A percentile compares a stretch with the other conserved stretches of the same genome.
phyloP scores from a whole-genome alignment of 352 stramenopile genomes.

The Plasmopara halstedii region DNA sequence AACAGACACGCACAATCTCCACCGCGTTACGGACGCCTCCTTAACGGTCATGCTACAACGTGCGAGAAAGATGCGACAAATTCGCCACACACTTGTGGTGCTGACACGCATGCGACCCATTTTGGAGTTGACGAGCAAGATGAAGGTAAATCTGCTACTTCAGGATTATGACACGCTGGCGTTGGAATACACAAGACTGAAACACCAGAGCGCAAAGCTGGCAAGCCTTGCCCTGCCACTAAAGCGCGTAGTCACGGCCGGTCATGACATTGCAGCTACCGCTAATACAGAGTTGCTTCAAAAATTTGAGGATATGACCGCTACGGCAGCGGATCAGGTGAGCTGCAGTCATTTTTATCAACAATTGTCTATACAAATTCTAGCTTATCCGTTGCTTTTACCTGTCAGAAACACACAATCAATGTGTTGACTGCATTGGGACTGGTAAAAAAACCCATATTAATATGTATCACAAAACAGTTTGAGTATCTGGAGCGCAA shows the following conservation, averaged over 20 bases:
- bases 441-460: slow-evolving; percentile 52
- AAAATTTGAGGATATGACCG: slow-evolving; percentile 52
- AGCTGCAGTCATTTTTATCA: neutral
- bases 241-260: slow-evolving; percentile 46
- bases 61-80: slow-evolving; percentile 64
- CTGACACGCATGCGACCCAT: slow-evolving; percentile 57
- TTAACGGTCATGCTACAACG: slow-evolving; percentile 73
- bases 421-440: slow-evolving; percentile 46
- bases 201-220: slow-evolving; percentile 56
- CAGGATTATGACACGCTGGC: slow-evolving; percentile 70
- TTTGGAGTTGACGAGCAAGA: slow-evolving; percentile 68
- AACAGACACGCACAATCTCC: slow-evolving; percentile 47
- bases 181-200: slow-evolving; percentile 61
- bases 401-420: slow-evolving; percentile 44
- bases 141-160: slow-evolving; percentile 55
- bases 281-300: slow-evolving; percentile 56
- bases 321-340: slow-evolving; percentile 54
- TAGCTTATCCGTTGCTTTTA: no score
- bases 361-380: no score
- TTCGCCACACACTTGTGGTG: slow-evolving; percentile 66
- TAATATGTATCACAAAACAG: slow-evolving; percentile 65
- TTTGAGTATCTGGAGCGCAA: slow-evolving; percentile 55
- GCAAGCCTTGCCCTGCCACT: slow-evolving; percentile 38
- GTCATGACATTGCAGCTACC: slow-evolving; percentile 48
- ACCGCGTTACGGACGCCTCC: slow-evolving; percentile 50